Evolutionary conservation across 2,329 filamentous ascomycete genomes (phyloP), one percentile per base, ranked within the genome.

Genomic region (Fusarium vanettenii): DNA sequence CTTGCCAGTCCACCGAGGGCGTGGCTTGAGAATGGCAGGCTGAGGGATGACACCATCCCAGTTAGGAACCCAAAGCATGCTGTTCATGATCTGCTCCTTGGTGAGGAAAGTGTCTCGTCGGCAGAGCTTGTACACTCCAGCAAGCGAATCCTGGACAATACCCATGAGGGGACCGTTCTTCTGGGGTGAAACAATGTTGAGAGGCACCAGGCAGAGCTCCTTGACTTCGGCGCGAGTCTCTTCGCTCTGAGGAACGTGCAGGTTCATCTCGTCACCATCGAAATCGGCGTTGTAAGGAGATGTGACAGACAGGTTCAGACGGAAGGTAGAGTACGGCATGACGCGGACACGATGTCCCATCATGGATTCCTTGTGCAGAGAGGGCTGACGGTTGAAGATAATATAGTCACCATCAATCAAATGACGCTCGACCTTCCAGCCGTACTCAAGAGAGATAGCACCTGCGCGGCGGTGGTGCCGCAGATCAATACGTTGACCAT

Each of bases 221-320:
- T 92, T 94, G 78, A 99, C 91, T 84, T 99, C 97, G 55, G 97
- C 95, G 70, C 97, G 93, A 37, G 97, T 97, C 84, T 99, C 97
- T 81, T 99, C 95, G 41, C 94, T 97, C 81, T 99, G 97, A 5
- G 97, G 97, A 62, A 99, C 97, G 89, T 99, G 97, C 86, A 99
- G 91, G 82, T 99, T 99, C 97, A 99, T 99, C 85, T 99, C 97
- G 83, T 99, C 97, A 86, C 97, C 97, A 81, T 99, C 97, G 86
- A 99, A 99, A 94, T 99, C 97, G 79, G 97, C 97, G 86, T 99
- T 99, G 88, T 99, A 99, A 0, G 97, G 97, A 31, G 95, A 97
- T 1, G 97, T 99, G 80, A 99, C 97, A 0, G 97, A 99, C 77
- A 99, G 85, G 81, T 99, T 99, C 56, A 99, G 90, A 74, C 97